These are phyloP conservation scores for Stachybotrys chartarum DNA, from an alignment of 2,329 filamentous ascomycete genomes.

Conservation along the genomic window DNA sequence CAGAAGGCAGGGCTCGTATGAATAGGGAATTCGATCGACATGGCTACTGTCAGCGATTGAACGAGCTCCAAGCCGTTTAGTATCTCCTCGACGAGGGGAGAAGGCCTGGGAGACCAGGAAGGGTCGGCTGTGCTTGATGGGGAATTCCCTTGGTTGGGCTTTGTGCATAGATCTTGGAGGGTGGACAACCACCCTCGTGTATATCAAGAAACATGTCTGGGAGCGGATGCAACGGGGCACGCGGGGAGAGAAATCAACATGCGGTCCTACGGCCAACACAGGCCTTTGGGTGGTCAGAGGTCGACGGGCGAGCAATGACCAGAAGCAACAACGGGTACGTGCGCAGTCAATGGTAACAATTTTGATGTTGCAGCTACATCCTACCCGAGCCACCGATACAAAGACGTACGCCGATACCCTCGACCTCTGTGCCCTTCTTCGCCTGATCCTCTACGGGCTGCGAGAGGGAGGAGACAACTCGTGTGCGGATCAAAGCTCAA, in stretches of 20 bases:
- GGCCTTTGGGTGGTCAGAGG: too few species aligned
- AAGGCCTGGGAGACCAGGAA: conserved; percentile 14
- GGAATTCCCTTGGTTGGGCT: conserved; percentile 16
- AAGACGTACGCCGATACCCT: not conserved
- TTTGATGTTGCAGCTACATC: not conserved
- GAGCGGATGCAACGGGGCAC: not conserved
- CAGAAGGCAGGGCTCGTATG: conserved; percentile 20
- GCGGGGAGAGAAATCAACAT: not conserved
- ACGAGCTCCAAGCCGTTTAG: conserved; percentile 20
- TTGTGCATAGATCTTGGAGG: conserved; percentile 38
- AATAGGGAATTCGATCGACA: conserved; percentile 1
- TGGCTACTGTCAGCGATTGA: not conserved
- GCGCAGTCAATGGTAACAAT: not conserved
- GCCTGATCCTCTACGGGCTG: not conserved
- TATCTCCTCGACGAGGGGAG: conserved; percentile 26
- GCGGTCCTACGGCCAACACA: not conserved
- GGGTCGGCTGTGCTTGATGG: not conserved
- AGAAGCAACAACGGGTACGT: not conserved
- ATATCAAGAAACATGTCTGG: conserved; percentile 30
- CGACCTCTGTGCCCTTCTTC: not conserved
- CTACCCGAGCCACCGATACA: not conserved
- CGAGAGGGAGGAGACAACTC: not conserved
- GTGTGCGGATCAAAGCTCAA: not conserved
- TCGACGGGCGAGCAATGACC: too few species aligned
- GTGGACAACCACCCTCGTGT: conserved; percentile 34